Conservation (phyloP, 768 basidiomycete genomes). For the Rhodotorula taiwanensis region DNA sequence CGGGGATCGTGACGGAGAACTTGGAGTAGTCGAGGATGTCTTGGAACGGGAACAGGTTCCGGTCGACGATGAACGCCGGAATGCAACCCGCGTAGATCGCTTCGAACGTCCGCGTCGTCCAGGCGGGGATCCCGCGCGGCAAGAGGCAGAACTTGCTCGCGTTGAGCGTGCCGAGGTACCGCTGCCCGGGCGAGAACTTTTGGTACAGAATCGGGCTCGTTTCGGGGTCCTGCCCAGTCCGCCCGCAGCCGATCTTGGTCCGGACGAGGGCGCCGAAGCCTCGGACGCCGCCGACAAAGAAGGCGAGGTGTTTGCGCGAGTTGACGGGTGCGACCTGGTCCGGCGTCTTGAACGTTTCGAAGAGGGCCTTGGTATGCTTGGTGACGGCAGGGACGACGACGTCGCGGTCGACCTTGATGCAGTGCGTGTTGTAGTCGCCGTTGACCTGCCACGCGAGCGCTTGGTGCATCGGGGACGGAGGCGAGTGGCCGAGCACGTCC, state of each 20-base stretch:
- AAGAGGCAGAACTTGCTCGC: slow-evolving; percentile 39
- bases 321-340: slow-evolving; percentile 19
- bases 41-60: slow-evolving; percentile 46
- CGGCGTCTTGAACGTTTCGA: slow-evolving; percentile 27
- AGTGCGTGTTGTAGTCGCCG: slow-evolving; percentile 41
- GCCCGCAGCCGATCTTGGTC: slow-evolving; percentile 34
- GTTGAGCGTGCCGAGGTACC: slow-evolving; percentile 37
- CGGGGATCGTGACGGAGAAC: slow-evolving; percentile 46
- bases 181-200: slow-evolving; percentile 29
- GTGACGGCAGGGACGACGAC: slow-evolving; percentile 38
- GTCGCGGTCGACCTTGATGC: slow-evolving; percentile 40
- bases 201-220: slow-evolving; percentile 32
- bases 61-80: slow-evolving; percentile 48
- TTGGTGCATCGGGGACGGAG: slow-evolving; percentile 39
- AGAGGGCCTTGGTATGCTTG: slow-evolving; percentile 34
- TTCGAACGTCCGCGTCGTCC: slow-evolving; percentile 46
- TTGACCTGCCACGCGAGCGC: slow-evolving; percentile 40
- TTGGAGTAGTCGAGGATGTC: slow-evolving; percentile 47
- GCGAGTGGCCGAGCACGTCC: slow-evolving; percentile 37
- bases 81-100: slow-evolving; percentile 50
- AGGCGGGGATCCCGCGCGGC: slow-evolving; percentile 38
- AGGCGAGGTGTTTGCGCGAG: slow-evolving; percentile 35
- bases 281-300: slow-evolving; percentile 36
- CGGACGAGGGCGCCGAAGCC: slow-evolving; percentile 38
- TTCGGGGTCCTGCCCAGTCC: slow-evolving; percentile 16